Conservation (phyloP, 495 filamentous ascomycete genomes). For the Aspergillus bridgeri region DNA sequence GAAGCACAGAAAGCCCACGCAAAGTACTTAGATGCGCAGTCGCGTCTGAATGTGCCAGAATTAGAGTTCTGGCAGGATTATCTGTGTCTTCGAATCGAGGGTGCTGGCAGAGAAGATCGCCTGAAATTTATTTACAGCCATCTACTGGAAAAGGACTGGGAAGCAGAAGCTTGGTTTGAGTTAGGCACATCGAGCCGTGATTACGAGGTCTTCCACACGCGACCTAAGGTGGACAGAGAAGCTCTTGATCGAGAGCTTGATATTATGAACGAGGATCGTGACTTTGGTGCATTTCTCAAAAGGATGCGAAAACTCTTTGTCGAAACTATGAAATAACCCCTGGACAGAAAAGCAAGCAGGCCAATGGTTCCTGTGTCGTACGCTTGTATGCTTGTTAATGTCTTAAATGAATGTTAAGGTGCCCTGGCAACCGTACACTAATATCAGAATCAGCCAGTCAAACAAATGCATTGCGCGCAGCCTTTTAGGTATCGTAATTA, state of each 20-base stretch:
- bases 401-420: not conserved
- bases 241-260: conserved; percentile 71
- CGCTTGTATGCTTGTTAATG: not conserved
- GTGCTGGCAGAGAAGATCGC: conserved; percentile 76
- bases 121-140: conserved; percentile 92
- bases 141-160: conserved; percentile 77
- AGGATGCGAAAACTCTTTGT: conserved; percentile 88
- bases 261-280: conserved; percentile 71
- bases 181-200: conserved; percentile 75
- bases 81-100: conserved; percentile 85
- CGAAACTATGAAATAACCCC: conserved; percentile 47
- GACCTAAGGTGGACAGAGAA: conserved; percentile 74
- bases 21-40: conserved; percentile 70
- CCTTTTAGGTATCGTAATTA: not conserved
- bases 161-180: conserved; percentile 90
- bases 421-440: not conserved
- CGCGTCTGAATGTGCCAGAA: conserved; percentile 83
- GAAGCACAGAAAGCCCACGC: conserved; percentile 61
- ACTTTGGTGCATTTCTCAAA: conserved; percentile 78
- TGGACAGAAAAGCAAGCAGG: not conserved
- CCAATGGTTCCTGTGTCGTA: not conserved
- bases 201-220: conserved; percentile 73
- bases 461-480: not conserved
- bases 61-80: conserved; percentile 93
- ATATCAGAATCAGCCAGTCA: not conserved